These are phyloP conservation scores for Phytophthora podocarpi DNA, from an alignment of 352 stramenopile genomes.

Conservation along the genomic window DNA sequence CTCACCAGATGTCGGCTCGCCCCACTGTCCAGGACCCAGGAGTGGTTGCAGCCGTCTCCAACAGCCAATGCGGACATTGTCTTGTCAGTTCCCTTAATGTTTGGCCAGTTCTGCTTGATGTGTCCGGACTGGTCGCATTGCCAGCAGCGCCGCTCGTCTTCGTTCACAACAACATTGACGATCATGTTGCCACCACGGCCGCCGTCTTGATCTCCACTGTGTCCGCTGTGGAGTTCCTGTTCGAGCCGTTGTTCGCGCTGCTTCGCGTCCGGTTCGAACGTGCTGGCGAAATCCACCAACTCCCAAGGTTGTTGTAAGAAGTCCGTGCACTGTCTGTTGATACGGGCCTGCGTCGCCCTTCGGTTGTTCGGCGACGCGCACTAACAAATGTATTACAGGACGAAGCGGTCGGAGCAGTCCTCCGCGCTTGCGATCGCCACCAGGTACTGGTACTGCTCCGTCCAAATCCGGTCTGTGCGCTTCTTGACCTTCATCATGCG, in stretches of 20 bases:
- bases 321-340: neutral
- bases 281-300: neutral
- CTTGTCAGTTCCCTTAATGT: neutral
- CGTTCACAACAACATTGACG: neutral
- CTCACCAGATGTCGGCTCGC: neutral
- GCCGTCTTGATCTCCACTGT: neutral
- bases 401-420: neutral
- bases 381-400: neutral
- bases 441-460: conserved; percentile 4
- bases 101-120: neutral
- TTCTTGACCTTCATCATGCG: neutral
- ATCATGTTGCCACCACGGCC: neutral
- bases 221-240: no score
- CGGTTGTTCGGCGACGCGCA: neutral
- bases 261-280: neutral
- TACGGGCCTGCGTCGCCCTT: neutral
- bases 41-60: neutral
- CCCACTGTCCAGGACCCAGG: neutral
- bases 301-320: neutral
- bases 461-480: neutral
- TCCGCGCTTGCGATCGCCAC: neutral
- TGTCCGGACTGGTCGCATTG: neutral
- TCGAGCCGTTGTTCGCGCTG: no score
- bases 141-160: neutral
- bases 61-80: neutral